Conservation (phyloP, 768 basidiomycete genomes). For the Candolleomyces efflorescens region DNA sequence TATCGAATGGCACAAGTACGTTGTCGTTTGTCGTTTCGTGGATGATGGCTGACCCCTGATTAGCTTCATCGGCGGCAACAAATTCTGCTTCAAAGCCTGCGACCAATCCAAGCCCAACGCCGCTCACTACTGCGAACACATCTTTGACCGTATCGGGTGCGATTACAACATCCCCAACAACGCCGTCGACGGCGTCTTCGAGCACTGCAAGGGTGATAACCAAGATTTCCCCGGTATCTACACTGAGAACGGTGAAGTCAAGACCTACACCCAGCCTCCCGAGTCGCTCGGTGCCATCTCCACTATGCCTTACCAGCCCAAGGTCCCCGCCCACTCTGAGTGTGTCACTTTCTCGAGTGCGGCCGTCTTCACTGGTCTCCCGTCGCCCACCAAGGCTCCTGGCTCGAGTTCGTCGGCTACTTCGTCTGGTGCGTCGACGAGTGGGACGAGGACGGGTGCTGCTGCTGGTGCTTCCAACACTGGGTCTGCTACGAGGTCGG, state of each 20-base stretch:
- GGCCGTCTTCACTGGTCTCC: conserved; percentile 21
- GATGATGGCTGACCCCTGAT: conserved; percentile 10
- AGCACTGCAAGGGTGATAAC: conserved; percentile 58
- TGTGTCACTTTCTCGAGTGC: conserved; percentile 23
- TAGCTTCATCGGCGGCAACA: conserved; percentile 10
- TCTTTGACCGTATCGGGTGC: conserved; percentile 71
- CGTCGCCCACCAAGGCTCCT: conserved; percentile 8
- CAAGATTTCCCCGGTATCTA: conserved; percentile 56
- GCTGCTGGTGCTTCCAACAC: neutral
- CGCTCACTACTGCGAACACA: conserved; percentile 60
- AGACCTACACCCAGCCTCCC: conserved; percentile 42
- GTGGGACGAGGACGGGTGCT: neutral
- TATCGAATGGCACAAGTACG: conserved; percentile 68
- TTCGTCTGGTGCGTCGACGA: neutral
- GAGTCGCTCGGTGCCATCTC: conserved; percentile 39
- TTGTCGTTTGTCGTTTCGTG: no score
- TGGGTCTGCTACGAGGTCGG: no score
- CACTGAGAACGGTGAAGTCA: conserved; percentile 30
- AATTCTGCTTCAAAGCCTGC: conserved; percentile 17
- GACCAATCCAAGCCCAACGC: conserved; percentile 34
- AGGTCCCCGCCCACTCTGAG: conserved; percentile 34
- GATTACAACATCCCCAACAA: conserved; percentile 64
- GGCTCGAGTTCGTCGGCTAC: neutral
- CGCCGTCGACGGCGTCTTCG: conserved; percentile 55
- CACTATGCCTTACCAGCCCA: conserved; percentile 37